Percentiles rank a stretch among this genome's conserved stretches.
Conservation (phyloP, 2,329 filamentous ascomycete genomes). For the Nectriaceae sp. region DNA sequence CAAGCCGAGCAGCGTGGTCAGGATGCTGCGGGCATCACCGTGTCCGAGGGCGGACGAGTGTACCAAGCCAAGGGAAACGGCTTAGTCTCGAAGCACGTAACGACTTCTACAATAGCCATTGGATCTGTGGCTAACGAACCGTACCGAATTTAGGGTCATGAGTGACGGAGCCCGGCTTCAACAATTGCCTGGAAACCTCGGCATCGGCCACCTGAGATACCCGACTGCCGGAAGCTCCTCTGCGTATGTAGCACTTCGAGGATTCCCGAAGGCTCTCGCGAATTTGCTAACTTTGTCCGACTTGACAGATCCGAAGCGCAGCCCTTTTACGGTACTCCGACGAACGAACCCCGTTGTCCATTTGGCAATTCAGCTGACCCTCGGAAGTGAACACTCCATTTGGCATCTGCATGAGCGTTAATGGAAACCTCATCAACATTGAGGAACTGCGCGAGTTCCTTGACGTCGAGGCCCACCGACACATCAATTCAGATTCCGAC, state of each 20-base stretch:
- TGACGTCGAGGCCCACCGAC: conserved; percentile 76
- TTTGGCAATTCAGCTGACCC: neutral
- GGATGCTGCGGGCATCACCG: conserved; percentile 84
- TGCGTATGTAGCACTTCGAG: conserved; percentile 29
- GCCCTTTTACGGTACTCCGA: conserved; percentile 70
- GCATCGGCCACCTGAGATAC: conserved; percentile 80
- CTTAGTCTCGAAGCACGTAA: conserved; percentile 51
- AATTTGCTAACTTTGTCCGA: neutral
- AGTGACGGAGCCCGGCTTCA: conserved; percentile 72
- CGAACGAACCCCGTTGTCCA: neutral
- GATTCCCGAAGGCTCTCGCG: conserved; percentile 1
- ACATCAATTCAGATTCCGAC: conserved; percentile 90
- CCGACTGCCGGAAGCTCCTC: conserved; percentile 82
- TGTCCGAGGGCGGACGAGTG: conserved; percentile 76
- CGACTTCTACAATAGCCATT: neutral
- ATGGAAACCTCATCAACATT: conserved; percentile 85
- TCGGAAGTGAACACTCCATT: conserved; percentile 64
- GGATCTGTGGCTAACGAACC: conserved; percentile 4
- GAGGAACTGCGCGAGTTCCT: conserved; percentile 69
- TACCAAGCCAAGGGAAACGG: conserved; percentile 91
- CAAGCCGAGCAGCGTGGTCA: conserved; percentile 65
- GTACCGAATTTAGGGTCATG: conserved; percentile 61
- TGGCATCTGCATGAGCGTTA: conserved; percentile 52
- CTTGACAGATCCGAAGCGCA: conserved; percentile 77
- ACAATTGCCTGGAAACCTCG: conserved; percentile 50